phyloP scores from a whole-genome alignment of 306 rosid species.

The Phaseolus lunatus region DNA sequence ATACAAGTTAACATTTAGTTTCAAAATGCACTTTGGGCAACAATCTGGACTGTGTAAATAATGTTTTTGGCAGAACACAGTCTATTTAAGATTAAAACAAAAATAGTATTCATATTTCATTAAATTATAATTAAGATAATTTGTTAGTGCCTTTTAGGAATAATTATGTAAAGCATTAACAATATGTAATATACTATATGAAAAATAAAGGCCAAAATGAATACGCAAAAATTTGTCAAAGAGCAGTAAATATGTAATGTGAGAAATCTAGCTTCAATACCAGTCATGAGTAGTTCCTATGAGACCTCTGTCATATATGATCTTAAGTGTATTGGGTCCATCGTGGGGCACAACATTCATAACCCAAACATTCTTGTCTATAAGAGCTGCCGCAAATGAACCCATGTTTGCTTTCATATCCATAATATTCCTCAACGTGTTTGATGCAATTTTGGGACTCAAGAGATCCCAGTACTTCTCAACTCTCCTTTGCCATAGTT shows the following conservation, averaged over 20 bases:
- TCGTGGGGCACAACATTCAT: slow-evolving; percentile 92
- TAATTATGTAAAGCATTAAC: slow-evolving; percentile 13
- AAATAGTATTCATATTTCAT: neutral
- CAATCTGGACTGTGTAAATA: neutral
- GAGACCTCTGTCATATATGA: slow-evolving; percentile 93
- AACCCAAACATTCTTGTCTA: slow-evolving; percentile 90
- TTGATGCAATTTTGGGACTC: slow-evolving; percentile 67
- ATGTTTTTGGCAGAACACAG: neutral
- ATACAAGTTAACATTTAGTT: neutral
- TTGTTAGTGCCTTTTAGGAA: neutral
- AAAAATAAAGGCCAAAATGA: neutral
- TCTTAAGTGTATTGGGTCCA: slow-evolving; percentile 87
- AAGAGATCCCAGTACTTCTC: slow-evolving; percentile 85
- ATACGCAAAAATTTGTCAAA: slow-evolving; percentile 9
- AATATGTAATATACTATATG: neutral
- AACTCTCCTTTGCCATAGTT: slow-evolving; percentile 78
- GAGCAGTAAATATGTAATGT: slow-evolving; percentile 3
- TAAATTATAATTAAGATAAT: slow-evolving; percentile 15
- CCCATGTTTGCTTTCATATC: slow-evolving; percentile 97
- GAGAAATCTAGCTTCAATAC: slow-evolving; percentile 51
- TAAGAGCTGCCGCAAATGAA: slow-evolving; percentile 92
- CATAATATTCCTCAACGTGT: slow-evolving; percentile 86
- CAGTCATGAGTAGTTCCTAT: slow-evolving; percentile 83
- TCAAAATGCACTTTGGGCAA: neutral
- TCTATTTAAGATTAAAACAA: neutral